phyloP scores from a whole-genome alignment of 306 rosid genomes.

The Crotalaria pallida region DNA sequence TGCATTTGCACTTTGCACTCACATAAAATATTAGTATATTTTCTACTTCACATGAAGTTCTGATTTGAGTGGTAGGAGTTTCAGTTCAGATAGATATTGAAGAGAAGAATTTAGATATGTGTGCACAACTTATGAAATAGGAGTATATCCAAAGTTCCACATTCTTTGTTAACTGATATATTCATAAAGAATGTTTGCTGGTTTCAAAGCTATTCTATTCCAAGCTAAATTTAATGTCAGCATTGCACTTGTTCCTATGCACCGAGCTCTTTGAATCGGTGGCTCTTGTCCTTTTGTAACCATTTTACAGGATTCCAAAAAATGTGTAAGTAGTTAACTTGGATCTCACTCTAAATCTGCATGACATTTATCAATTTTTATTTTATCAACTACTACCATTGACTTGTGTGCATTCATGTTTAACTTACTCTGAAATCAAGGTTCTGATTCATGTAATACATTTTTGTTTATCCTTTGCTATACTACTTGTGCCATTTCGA shows the following conservation, averaged over 20 bases:
- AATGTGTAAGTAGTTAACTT: conserved; percentile 34
- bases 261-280: conserved; percentile 34
- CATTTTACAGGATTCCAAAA: conserved; percentile 13
- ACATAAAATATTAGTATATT: conserved; percentile 13
- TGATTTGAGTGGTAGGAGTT: conserved; percentile 19
- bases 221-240: conserved; percentile 32
- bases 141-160: conserved; percentile 16
- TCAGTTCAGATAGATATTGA: conserved; percentile 8
- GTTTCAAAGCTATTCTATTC: conserved; percentile 29
- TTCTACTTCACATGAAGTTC: conserved; percentile 17
- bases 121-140: conserved; percentile 21
- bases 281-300: conserved; percentile 36
- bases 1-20: conserved; percentile 7
- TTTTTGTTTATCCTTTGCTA: conserved; percentile 15
- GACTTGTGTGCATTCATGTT: conserved; percentile 18
- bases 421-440: conserved; percentile 10
- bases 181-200: conserved; percentile 45
- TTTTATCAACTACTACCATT: conserved; percentile 10
- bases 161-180: conserved; percentile 28
- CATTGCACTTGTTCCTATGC: conserved; percentile 33
- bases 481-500: conserved; percentile 23
- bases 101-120: conserved; percentile 7
- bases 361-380: conserved; percentile 14
- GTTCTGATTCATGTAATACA: conserved; percentile 11
- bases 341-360: conserved; percentile 34